Evolutionary conservation across 768 basidiomycete genomes (phyloP).

Genomic region (Termitomyces sp.): DNA sequence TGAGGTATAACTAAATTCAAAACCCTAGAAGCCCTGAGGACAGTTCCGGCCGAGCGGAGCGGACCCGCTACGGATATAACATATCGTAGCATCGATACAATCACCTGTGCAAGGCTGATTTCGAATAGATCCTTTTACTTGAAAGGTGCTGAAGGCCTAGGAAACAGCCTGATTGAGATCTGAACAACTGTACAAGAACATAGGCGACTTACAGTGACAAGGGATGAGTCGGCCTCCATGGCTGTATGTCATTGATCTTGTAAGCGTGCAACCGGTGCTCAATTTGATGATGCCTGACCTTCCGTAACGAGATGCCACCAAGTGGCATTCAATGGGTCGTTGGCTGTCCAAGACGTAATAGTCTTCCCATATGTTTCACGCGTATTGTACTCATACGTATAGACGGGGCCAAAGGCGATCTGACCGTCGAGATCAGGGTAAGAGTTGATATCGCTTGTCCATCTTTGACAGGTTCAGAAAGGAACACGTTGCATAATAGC

Average conservation of each 20-base stretch:
- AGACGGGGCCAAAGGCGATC: conserved; percentile 54
- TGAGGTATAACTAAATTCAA: conserved; percentile 9
- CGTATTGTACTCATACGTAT: conserved; percentile 61
- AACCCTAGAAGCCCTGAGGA: conserved; percentile 44
- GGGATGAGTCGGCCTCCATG: conserved; percentile 49
- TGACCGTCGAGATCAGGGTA: conserved; percentile 58
- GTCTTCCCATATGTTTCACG: conserved; percentile 58
- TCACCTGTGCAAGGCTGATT: conserved; percentile 51
- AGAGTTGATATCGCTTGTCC: conserved; percentile 55
- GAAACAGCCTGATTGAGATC: neutral
- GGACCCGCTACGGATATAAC: conserved; percentile 74
- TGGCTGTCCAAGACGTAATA: conserved; percentile 50
- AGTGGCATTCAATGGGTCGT: conserved; percentile 72
- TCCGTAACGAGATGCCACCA: conserved; percentile 83
- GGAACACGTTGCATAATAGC: neutral
- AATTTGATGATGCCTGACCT: conserved; percentile 25
- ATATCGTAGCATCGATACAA: conserved; percentile 62
- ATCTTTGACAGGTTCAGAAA: conserved; percentile 33
- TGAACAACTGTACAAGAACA: neutral
- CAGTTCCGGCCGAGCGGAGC: conserved; percentile 59
- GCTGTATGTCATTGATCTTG: conserved; percentile 24
- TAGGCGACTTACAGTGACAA: conserved; percentile 46
- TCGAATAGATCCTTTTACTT: conserved; percentile 62
- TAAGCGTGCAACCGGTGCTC: neutral
- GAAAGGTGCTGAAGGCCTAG: conserved; percentile 61